These are phyloP conservation scores for Aureobasidium sp. DNA, from an alignment of 2,329 filamentous ascomycete species.

Conservation along the genomic window DNA sequence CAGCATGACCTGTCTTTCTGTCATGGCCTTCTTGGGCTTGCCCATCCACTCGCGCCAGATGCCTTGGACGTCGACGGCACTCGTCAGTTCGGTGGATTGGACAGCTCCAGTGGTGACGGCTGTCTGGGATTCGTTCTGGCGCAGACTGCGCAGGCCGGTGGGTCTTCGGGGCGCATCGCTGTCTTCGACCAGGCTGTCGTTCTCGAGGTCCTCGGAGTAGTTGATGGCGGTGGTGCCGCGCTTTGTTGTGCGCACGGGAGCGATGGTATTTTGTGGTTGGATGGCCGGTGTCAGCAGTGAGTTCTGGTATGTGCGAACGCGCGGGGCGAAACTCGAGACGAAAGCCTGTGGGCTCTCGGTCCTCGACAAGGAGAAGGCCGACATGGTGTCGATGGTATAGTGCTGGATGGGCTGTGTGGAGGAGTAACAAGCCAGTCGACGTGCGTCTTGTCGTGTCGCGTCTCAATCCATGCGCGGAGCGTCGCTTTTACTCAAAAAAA, in stretches of 20 bases:
- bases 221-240: constrained; percentile 94
- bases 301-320: constrained; percentile 83
- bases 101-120: constrained; percentile 59
- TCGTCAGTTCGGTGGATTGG: constrained; percentile 70
- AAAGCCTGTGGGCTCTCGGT: constrained; percentile 69
- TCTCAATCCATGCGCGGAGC: constrained; percentile 5
- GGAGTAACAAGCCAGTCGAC: background rate
- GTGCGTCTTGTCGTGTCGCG: constrained; percentile 1
- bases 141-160: constrained; percentile 73
- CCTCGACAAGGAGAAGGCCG: constrained; percentile 24
- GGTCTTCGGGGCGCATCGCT: constrained; percentile 60
- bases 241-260: constrained; percentile 75
- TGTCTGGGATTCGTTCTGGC: constrained; percentile 57
- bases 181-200: constrained; percentile 63
- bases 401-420: background rate
- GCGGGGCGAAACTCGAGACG: constrained; percentile 82
- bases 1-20: constrained; percentile 52
- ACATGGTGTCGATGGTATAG: constrained; percentile 21
- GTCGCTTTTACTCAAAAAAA: background rate
- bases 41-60: constrained; percentile 96
- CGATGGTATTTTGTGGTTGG: constrained; percentile 58
- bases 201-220: constrained; percentile 93
- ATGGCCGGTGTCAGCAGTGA: constrained; percentile 73
- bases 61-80: constrained; percentile 75
- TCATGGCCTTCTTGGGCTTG: constrained; percentile 48